These are phyloP conservation scores for Seiridium cupressi DNA, from an alignment of 2,329 filamentous ascomycete genomes.

Conservation along the genomic window DNA sequence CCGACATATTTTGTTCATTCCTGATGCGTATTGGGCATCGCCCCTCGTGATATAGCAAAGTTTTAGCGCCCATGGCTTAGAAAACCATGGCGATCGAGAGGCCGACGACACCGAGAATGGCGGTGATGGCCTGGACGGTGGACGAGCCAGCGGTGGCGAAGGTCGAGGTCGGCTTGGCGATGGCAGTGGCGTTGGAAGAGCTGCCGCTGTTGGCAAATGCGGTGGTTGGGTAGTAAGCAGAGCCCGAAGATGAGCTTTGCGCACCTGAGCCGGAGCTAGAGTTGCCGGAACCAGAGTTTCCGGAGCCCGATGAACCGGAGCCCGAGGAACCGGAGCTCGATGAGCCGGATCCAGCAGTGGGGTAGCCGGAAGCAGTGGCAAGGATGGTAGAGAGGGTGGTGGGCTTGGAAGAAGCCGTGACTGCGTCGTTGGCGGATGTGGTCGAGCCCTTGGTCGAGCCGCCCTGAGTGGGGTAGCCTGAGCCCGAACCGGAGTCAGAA, in stretches of 20 bases:
- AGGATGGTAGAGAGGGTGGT: neutral
- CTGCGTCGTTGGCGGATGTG: neutral
- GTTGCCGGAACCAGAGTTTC: neutral
- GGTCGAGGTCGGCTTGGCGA: neutral
- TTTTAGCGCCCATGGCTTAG: too few species aligned
- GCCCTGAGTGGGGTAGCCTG: neutral
- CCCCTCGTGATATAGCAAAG: too few species aligned
- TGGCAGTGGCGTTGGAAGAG: neutral
- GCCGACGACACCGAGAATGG: neutral
- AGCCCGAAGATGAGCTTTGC: neutral
- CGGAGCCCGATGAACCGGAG: too few species aligned
- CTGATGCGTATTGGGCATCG: too few species aligned
- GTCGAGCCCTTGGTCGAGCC: neutral
- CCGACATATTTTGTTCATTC: too few species aligned
- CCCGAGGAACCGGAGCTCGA: too few species aligned
- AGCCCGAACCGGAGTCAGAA: neutral
- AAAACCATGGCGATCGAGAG: neutral
- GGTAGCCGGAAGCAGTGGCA: neutral
- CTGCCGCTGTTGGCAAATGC: neutral
- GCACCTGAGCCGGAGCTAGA: neutral
- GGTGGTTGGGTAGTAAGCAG: neutral
- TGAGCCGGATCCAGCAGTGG: neutral
- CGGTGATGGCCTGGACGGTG: neutral
- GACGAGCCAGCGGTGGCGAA: conserved; percentile 1
- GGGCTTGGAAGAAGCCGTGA: neutral